A percentile compares a stretch with the other conserved stretches of the same genome.
phyloP scores from a whole-genome alignment of 345 rosid genomes.

The Brassica juncea region DNA sequence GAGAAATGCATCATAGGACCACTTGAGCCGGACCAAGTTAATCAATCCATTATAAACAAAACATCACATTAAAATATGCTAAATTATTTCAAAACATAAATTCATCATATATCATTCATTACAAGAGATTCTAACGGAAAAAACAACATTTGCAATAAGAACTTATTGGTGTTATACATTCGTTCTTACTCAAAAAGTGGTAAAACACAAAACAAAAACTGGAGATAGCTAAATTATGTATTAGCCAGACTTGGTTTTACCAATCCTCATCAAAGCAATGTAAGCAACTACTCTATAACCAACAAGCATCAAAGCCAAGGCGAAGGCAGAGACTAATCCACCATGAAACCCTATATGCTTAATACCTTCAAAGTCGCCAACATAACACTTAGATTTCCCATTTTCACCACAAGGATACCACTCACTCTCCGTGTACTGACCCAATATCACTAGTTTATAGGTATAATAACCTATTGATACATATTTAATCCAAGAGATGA shows the following conservation, averaged over 20 bases:
- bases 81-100: not conserved
- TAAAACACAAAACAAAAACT: not conserved
- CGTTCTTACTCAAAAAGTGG: conserved; percentile 9
- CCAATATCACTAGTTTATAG: conserved; percentile 77
- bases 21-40: conserved; percentile 15
- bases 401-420: conserved; percentile 55
- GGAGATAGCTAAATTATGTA: not conserved
- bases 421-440: conserved; percentile 68
- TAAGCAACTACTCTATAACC: conserved; percentile 84
- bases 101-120: not conserved
- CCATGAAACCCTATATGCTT: conserved; percentile 50
- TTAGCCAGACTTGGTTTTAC: conserved; percentile 34
- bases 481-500: conserved; percentile 82
- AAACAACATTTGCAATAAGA: not conserved
- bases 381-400: conserved; percentile 50
- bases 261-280: conserved; percentile 58
- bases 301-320: conserved; percentile 71
- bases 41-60: not conserved
- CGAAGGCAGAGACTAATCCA: conserved; percentile 52
- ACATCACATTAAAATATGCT: not conserved
- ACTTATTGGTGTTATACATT: conserved; percentile 19
- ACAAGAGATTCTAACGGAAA: not conserved
- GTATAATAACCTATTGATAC: conserved; percentile 81
- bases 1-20: conserved; percentile 16
- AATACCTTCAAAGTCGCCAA: conserved; percentile 69